phyloP scores from a whole-genome alignment of 129 eudicot species.

The Lactuca sativa region DNA sequence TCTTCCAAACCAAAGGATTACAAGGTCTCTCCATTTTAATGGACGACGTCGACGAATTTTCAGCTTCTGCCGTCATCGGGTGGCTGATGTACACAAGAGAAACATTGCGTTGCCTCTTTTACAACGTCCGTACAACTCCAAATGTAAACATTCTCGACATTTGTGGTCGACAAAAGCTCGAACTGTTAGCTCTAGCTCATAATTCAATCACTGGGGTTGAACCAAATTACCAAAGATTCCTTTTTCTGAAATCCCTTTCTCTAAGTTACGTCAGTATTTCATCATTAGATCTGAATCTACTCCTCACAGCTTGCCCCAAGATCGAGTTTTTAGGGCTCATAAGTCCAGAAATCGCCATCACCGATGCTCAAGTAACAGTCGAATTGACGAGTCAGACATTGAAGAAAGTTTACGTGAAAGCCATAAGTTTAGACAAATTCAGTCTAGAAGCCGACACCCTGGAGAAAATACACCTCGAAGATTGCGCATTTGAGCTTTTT shows the following conservation, averaged over 20 bases:
- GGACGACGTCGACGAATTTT: conserved; percentile 92
- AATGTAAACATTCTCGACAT: conserved; percentile 73
- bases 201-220: conserved; percentile 72
- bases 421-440: conserved; percentile 75
- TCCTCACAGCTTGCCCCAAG: conserved; percentile 71
- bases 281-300: conserved; percentile 64
- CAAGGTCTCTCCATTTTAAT: conserved; percentile 61
- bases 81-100: conserved; percentile 88
- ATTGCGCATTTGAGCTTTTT: conserved; percentile 72
- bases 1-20: conserved; percentile 67
- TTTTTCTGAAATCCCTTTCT: conserved; percentile 56
- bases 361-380: conserved; percentile 66
- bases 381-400: conserved; percentile 58
- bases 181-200: conserved; percentile 64
- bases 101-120: conserved; percentile 47
- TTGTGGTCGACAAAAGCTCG: conserved; percentile 74
- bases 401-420: conserved; percentile 66
- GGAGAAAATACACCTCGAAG: conserved; percentile 69
- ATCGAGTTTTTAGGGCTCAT: conserved; percentile 61
- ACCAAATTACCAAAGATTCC: conserved; percentile 66
- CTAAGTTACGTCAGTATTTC: conserved; percentile 73
- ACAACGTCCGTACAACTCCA: conserved; percentile 71
- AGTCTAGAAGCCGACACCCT: conserved; percentile 71
- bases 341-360: conserved; percentile 65
- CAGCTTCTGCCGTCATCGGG: conserved; percentile 75